These are phyloP conservation scores for Mycosarcoma maydis DNA, from an alignment of 1,284 basidiomycete genomes.

Conservation along the genomic window DNA sequence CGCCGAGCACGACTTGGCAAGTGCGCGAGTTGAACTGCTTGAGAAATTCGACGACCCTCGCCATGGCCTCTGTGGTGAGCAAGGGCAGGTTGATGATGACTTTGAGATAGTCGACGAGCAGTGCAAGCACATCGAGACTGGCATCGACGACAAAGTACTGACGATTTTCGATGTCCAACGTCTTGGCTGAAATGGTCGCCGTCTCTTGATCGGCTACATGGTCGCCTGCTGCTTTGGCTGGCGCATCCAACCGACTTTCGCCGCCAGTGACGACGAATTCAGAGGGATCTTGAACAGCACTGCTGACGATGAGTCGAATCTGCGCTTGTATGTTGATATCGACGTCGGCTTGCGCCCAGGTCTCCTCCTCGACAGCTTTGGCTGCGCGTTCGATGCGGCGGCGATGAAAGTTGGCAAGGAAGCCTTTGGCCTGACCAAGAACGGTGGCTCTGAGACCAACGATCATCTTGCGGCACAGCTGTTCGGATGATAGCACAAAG, in stretches of 20 bases:
- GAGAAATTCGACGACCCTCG: constrained; percentile 90
- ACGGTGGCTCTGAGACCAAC: constrained; percentile 76
- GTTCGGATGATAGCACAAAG: constrained; percentile 87
- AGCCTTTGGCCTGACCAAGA: constrained; percentile 79
- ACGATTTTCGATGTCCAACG: constrained; percentile 80
- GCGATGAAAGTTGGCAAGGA: constrained; percentile 86
- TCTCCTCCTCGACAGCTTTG: constrained; percentile 89
- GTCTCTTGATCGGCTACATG: constrained; percentile 2
- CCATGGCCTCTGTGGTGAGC: constrained; percentile 92
- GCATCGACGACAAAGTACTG: constrained; percentile 76
- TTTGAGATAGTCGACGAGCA: constrained; percentile 85
- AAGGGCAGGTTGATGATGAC: constrained; percentile 87
- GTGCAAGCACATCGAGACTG: constrained; percentile 78
- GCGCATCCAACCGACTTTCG: background rate
- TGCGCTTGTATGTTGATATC: constrained; percentile 75
- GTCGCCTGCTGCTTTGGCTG: background rate
- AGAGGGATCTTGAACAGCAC: constrained; percentile 81
- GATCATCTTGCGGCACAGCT: constrained; percentile 86
- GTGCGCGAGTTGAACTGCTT: constrained; percentile 93
- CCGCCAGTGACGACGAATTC: constrained; percentile 68
- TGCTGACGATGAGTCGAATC: constrained; percentile 79
- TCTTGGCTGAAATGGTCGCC: constrained; percentile 69
- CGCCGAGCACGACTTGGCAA: constrained; percentile 96
- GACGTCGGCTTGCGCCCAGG: constrained; percentile 85
- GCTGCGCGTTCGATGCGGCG: constrained; percentile 82